Conservation (phyloP, 495 filamentous ascomycete genomes). For the Penicillium coffeae region DNA sequence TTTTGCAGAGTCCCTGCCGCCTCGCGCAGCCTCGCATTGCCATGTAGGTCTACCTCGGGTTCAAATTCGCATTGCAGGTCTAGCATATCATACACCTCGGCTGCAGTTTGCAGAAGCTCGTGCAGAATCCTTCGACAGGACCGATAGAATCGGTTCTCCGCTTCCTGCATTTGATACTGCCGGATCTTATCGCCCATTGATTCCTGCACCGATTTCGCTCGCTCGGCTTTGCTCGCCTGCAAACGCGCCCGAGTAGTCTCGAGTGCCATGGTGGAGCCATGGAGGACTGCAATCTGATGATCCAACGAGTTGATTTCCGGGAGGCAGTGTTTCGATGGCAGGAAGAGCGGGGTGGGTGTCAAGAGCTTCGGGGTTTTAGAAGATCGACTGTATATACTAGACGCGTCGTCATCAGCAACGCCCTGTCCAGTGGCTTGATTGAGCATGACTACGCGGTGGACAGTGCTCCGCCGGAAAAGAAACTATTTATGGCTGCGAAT, state of each 20-base stretch:
- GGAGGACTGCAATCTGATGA: slow-evolving; percentile 7
- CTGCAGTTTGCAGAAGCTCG: not conserved
- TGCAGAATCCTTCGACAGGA: slow-evolving; percentile 1
- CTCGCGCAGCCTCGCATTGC: not conserved
- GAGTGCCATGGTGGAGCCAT: slow-evolving; percentile 7
- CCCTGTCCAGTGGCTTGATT: not conserved
- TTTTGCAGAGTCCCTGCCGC: not conserved
- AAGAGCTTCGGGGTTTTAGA: not conserved
- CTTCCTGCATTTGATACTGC: slow-evolving; percentile 1
- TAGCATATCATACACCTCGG: not conserved
- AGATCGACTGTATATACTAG: slow-evolving; percentile 8
- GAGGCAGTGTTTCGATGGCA: not conserved
- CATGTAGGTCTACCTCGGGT: not conserved
- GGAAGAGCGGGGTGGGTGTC: not conserved
- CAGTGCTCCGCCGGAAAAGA: not conserved
- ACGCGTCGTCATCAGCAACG: not conserved
- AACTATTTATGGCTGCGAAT: not conserved
- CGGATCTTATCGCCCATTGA: not conserved
- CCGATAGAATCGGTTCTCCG: slow-evolving; percentile 4
- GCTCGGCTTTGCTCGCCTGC: not conserved
- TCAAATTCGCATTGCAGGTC: not conserved
- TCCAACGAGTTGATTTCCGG: slow-evolving; percentile 10
- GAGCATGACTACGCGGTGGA: not conserved
- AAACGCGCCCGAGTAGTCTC: slow-evolving; percentile 4
- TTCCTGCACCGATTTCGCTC: not conserved